Evolutionary conservation across 2,329 filamentous ascomycete genomes (phyloP), one percentile per base, ranked within the genome.

Genomic region (Colletotrichum gloeosporioides): DNA sequence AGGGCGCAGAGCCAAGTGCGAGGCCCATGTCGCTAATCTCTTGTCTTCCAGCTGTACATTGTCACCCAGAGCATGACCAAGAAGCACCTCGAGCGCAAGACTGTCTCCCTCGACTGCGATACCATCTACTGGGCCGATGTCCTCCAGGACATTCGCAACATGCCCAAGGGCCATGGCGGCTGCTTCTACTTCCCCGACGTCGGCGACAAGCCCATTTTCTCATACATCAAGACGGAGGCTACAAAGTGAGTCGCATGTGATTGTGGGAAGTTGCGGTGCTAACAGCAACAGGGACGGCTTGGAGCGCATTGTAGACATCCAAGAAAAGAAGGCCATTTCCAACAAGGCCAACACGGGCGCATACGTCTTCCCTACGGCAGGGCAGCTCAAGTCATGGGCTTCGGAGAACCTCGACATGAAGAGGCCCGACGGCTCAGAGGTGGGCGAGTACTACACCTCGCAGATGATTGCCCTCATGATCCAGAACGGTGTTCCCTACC

Each of bases 51-150:
- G 80, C 79, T 82, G 15, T 82, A 80, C 76, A 79, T 82, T 57
- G 79, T 82, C 39, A 79, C 78, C 29, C 81, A 82, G 69, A 82
- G 81, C 73, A 82, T 82, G 80, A 78, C 78, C n/a, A 78, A 77
- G 64, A 78, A 81, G 64, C 77, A 82, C 57, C 79, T 83, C 63
- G 66, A 75, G 32, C 77, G 81, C 63, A 79, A 78, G 71, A 82
- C 81, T 6, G 79, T 83, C 22, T 82, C 81, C 12, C 80, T 83
- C 57, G 82, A 83, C 73, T 83, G 82, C 77, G 82, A 83, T n/a
- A 83, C 81, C 53, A 82, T 83, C 73, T 82, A 82, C 78, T 83
- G 81, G 82, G 79, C 78, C 53, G 81, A 83, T 49, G 77, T 83
- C 34, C 80, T 83, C 5, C 74, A 79, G 53, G 68, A 80, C 15